Base-by-base conservation (phyloP, 805 yeast genomes). In the Yarrowia yakushimensis region DNA sequence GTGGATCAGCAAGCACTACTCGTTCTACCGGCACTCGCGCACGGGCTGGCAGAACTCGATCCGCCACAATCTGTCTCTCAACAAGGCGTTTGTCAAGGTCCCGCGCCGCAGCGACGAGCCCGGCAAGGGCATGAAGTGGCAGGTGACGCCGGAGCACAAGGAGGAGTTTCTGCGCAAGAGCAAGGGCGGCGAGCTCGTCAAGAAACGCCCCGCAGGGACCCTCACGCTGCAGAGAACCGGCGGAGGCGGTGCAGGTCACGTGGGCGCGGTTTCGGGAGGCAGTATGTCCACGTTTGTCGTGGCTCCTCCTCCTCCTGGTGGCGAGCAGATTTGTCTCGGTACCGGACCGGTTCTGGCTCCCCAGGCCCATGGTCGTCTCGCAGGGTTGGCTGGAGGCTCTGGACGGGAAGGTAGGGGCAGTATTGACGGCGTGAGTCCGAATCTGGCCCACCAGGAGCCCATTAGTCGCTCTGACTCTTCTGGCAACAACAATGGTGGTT, bases 61-160 rank as follows among this genome's bases (percentile, higher is more conserved):
- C 66, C 85, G 99, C 65, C 99, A 93, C 75, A 93, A 94, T 68
- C 78, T 93, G 30, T 90, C 97, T 12, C 80, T 93, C 64, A 94
- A 94, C 75, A 94, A 93, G 77, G 98, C 99, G 15, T 94, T 94
- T 76, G 98, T 93, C 70, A 94, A 94, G 76, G 97, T 93, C 22
- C 97, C 98, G 41, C 82, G 99, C 70, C 83, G 88, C 71, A 92
- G 96, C 30, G 87, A 90, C 73, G 98, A 94, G 76, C 97, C 98
- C 0, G 99, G 99, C 17, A 94, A 94, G 74, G 98, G 99, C 66
- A 93, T 94, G 96, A 94, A 94, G 76, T 94, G 99, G 99, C 96
- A 91, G 76, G 92, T 94, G 64, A 85, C 91, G 66, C 94, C 90
- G 41, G 77, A 85, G 52, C 93, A 88, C 73, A 86, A 87, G 69